phyloP scores from a whole-genome alignment of 2,329 filamentous ascomycete species.

The Penicillium sp. region DNA sequence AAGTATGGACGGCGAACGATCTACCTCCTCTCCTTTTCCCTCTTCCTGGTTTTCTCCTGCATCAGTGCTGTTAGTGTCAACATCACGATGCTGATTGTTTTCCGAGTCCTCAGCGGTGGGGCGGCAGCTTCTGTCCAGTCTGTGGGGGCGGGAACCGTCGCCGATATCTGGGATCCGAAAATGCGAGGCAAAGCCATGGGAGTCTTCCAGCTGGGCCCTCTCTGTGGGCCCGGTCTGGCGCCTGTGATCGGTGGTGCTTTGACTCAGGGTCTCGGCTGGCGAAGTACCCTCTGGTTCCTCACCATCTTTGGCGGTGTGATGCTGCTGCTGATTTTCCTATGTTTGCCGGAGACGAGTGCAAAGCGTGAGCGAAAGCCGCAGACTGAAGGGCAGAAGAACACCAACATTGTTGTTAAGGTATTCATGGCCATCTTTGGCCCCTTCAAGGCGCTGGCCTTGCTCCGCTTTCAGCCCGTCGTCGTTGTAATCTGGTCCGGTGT shows the following conservation, averaged over 20 bases:
- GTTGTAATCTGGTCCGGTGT: too few species aligned
- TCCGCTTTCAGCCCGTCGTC: too few species aligned
- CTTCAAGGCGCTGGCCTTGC: too few species aligned
- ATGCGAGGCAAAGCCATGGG: neutral
- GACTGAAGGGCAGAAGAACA: too few species aligned
- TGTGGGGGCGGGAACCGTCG: neutral
- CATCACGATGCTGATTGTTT: neutral
- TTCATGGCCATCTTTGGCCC: too few species aligned
- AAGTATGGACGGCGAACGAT: neutral
- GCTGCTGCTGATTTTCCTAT: neutral
- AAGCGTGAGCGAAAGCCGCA: too few species aligned
- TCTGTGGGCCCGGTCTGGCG: neutral
- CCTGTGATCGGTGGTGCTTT: neutral
- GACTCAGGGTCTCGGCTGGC: neutral
- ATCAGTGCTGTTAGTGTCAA: neutral
- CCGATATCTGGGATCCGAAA: neutral
- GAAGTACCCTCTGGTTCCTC: neutral
- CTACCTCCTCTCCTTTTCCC: neutral
- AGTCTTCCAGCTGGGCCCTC: neutral
- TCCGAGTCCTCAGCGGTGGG: neutral
- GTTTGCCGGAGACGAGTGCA: neutral
- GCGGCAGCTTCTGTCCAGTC: neutral
- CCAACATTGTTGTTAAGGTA: too few species aligned
- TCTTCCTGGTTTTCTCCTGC: neutral
- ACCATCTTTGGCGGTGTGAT: neutral